phyloP scores from a whole-genome alignment of 2,329 filamentous ascomycete species.

The Phialocephala subalpina region DNA sequence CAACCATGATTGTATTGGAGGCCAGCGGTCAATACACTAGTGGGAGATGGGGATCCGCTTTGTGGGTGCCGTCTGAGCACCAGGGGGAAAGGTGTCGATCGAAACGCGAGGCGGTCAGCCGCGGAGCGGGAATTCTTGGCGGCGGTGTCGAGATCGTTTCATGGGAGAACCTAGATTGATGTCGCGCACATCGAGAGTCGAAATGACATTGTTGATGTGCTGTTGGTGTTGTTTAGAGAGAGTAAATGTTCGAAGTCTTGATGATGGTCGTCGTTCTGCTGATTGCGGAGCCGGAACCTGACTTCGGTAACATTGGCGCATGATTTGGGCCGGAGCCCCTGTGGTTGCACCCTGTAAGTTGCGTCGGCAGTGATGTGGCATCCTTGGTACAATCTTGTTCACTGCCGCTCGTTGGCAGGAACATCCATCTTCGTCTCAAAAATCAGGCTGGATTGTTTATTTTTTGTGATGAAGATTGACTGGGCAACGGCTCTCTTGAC shows the following conservation, averaged over 20 bases:
- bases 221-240: neutral
- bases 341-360: slow-evolving; percentile 3
- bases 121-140: slow-evolving; percentile 6
- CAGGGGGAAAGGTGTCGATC: slow-evolving; percentile 14
- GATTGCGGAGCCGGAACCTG: neutral
- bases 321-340: neutral
- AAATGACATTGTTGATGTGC: neutral
- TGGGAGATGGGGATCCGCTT: slow-evolving; percentile 8
- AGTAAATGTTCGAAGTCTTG: neutral
- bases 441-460: neutral
- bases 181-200: neutral
- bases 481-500: too few relatives aligned
- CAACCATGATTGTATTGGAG: slow-evolving; percentile 2
- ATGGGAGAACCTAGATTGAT: neutral
- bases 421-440: too few relatives aligned
- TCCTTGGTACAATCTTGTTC: neutral
- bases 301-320: neutral
- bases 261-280: neutral
- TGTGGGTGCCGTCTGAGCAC: slow-evolving; percentile 8
- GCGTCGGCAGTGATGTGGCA: slow-evolving; percentile 5
- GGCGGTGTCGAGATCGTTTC: neutral
- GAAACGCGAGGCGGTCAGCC: slow-evolving; percentile 11
- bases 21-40: neutral
- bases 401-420: neutral
- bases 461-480: neutral